phyloP scores from a whole-genome alignment of 106 monocot species.

The Amphibolis antarctica region DNA sequence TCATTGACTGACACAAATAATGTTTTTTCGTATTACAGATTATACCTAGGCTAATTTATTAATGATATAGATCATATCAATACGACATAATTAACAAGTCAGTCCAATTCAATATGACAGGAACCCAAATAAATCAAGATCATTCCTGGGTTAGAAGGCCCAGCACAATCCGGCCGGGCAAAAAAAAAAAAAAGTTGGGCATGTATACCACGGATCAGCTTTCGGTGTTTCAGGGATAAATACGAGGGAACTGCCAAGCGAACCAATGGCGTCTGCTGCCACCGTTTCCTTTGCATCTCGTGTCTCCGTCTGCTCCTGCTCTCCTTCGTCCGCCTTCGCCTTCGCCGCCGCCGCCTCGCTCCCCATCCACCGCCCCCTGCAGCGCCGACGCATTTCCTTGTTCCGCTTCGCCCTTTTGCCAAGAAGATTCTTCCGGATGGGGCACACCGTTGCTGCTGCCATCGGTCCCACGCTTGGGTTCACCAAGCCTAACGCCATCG shows the following conservation, averaged over 20 bases:
- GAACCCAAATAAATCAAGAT: too few species aligned
- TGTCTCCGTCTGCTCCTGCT: constrained; percentile 6
- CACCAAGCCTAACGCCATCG: constrained; percentile 28
- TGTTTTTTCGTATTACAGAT: too few species aligned
- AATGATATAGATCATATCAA: too few species aligned
- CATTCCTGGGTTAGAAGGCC: too few species aligned
- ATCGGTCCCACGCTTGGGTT: constrained; percentile 29
- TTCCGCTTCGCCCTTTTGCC: constrained; percentile 4
- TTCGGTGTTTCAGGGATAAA: too few species aligned
- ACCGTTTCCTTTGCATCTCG: constrained; percentile 12
- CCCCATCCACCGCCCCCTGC: constrained; percentile 1
- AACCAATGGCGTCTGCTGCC: constrained; percentile 9
- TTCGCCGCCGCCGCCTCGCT: not conserved
- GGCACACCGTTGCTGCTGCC: not conserved
- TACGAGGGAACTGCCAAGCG: not conserved
- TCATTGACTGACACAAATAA: too few species aligned
- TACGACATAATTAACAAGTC: too few species aligned
- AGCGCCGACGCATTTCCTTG: not conserved
- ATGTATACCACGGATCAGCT: too few species aligned
- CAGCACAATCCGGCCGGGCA: too few species aligned
- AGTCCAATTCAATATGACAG: too few species aligned
- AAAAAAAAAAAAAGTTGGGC: too few species aligned
- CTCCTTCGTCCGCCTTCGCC: not conserved
- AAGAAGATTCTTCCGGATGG: constrained; percentile 8
- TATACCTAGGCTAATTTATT: too few species aligned